Evolutionary conservation across 2,329 filamentous ascomycete species (phyloP).

Genomic region (Penicillium frequentans): DNA sequence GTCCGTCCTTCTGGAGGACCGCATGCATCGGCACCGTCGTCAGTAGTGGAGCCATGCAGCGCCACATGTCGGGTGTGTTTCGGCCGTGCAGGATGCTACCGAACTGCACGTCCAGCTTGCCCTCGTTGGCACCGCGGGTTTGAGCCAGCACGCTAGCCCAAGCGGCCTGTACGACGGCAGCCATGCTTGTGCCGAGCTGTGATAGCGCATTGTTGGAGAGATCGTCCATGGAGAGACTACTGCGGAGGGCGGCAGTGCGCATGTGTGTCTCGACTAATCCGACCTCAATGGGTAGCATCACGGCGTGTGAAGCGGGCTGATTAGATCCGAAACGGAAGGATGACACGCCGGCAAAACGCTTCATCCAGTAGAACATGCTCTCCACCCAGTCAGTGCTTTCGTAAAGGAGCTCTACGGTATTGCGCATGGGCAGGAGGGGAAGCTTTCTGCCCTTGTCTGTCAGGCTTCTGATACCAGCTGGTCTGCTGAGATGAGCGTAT

Average conservation of each 20-base stretch:
- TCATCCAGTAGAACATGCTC: conserved; percentile 1
- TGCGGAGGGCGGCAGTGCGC: background rate
- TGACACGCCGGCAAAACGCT: background rate
- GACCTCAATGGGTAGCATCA: background rate
- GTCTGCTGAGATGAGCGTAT: background rate
- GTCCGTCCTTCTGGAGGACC: background rate
- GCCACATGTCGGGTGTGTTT: background rate
- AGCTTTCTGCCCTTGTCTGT: background rate
- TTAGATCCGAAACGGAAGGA: background rate
- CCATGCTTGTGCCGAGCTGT: background rate
- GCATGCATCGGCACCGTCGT: background rate
- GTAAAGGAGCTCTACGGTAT: background rate
- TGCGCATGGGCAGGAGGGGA: background rate
- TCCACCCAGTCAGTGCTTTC: background rate
- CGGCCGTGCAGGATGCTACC: background rate
- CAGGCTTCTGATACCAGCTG: background rate
- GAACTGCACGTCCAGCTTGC: background rate
- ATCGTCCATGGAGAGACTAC: background rate
- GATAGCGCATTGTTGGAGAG: background rate
- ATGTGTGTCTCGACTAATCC: background rate
- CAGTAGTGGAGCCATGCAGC: background rate
- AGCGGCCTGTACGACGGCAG: background rate
- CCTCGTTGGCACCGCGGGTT: background rate
- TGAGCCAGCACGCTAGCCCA: background rate
- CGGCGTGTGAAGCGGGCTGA: background rate